Conservation (phyloP, 2,329 filamentous ascomycete species). For the Neophaeococcomyces aloes region DNA sequence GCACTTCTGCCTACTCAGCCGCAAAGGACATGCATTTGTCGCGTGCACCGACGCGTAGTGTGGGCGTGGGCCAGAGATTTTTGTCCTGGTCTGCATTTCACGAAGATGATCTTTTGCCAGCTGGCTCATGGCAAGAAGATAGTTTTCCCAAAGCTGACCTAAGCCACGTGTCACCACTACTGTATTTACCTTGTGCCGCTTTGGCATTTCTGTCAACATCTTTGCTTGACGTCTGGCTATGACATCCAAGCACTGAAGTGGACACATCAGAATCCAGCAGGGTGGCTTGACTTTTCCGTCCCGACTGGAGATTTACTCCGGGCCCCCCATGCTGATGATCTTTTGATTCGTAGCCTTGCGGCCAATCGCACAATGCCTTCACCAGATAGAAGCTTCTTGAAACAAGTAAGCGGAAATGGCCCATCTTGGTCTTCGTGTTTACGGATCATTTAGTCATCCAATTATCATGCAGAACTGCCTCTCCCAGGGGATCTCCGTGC, state of each 20-base stretch:
- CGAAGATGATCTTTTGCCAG: neutral
- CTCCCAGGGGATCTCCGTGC: neutral
- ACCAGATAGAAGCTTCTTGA: neutral
- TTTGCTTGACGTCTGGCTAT: too few relatives aligned
- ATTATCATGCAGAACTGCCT: neutral
- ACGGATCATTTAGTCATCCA: neutral
- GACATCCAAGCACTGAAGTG: too few relatives aligned
- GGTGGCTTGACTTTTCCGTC: neutral
- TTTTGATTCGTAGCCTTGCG: neutral
- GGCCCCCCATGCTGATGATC: neutral
- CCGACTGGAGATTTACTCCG: neutral
- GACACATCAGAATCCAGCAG: neutral
- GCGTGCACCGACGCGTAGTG: neutral
- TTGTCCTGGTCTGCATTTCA: too few relatives aligned
- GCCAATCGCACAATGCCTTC: neutral
- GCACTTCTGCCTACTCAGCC: neutral
- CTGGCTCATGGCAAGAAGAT: neutral
- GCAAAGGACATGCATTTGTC: neutral
- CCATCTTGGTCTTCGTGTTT: neutral
- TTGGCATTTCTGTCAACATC: too few relatives aligned
- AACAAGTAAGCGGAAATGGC: neutral
- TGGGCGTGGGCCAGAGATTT: too few relatives aligned
- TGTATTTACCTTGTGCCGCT: too few relatives aligned
- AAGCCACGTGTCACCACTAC: too few relatives aligned
- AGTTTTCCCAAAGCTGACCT: too few relatives aligned